Base-by-base conservation (phyloP, 305 asterid species). In the Rubia peregrina region DNA sequence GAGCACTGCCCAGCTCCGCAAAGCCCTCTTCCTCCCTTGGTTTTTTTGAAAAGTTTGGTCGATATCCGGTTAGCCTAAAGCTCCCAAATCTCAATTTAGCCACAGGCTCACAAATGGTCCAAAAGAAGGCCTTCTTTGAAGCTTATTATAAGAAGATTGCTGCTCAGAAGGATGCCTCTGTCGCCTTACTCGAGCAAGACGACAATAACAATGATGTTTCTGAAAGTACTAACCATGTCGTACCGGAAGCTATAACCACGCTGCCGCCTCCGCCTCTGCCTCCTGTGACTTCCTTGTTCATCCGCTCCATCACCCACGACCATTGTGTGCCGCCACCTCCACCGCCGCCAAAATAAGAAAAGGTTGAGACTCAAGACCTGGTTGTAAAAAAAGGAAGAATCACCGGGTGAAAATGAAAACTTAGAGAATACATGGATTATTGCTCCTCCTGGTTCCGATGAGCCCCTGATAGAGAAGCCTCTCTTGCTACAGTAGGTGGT, bases 91-190 rank as follows among this genome's bases (percentile, higher is more conserved):
- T n/a, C n/a, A n/a, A n/a, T n/a, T n/a, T n/a, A n/a, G n/a, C n/a
- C n/a, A n/a, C n/a, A n/a, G n/a, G n/a, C n/a, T n/a, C n/a, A n/a
- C n/a, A n/a, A n/a, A n/a, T n/a, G n/a, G 96, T 98, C 6, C 90
- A 88, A 81, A 94, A 88, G 75, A 94, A 94, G 70, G 99, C 96
- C 26, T 94, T 91, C 80, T 94, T 94, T 59, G 99, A 94, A 85
- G 99, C 99, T 67, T 96, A 91, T 75, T 94, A 91, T 87, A 94
- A 85, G 90, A 85, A 81, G 73, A 89, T 89, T 73, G 98, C 97
- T 38, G 93, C 96, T n/a, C 83, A 82, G 70, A 89, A 87, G 55
- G 97, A 92, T 6, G 95, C 91, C 8, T 91, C 95, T 30, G 95
- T 90, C 6, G 92, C 96, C 24, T 71, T 82, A 76, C 87, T 86